These are phyloP conservation scores for Carallia brachiata DNA, from an alignment of 345 rosid species.

Conservation along the genomic window DNA sequence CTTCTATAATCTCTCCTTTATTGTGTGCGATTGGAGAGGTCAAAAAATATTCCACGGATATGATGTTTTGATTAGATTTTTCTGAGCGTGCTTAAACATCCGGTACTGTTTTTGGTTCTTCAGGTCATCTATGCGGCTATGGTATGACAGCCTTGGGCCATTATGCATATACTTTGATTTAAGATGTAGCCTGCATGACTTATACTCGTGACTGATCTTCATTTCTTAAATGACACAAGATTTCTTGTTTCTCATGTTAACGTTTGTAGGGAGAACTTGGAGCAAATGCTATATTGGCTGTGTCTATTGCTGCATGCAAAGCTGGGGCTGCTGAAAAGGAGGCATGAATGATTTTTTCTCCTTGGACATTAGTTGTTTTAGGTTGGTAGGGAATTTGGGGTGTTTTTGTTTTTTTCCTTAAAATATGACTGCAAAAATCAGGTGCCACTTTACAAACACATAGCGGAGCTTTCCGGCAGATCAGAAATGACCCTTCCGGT, in stretches of 20 bases:
- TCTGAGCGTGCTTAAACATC: neutral
- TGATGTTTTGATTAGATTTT: neutral
- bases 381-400: neutral
- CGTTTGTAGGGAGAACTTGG: constrained; percentile 77
- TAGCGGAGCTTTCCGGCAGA: constrained; percentile 81
- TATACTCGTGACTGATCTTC: neutral
- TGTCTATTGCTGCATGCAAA: constrained; percentile 96
- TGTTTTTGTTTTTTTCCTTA: constrained; percentile 7
- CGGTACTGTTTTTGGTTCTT: too few species aligned
- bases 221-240: neutral
- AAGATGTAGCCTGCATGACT: neutral
- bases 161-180: neutral
- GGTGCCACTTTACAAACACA: constrained; percentile 91
- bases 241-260: constrained; percentile 9
- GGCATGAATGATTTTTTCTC: constrained; percentile 34
- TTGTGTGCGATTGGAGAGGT: too few species aligned
- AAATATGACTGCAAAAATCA: constrained; percentile 31
- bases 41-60: too few species aligned
- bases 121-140: neutral
- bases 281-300: constrained; percentile 89
- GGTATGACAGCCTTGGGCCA: neutral
- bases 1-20: neutral
- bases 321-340: constrained; percentile 99
- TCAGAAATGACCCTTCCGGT: constrained; percentile 69
- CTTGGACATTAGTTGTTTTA: constrained; percentile 5